Evolutionary conservation across 2,329 filamentous ascomycete species (phyloP).

Genomic region (Boeremia lycopersici): DNA sequence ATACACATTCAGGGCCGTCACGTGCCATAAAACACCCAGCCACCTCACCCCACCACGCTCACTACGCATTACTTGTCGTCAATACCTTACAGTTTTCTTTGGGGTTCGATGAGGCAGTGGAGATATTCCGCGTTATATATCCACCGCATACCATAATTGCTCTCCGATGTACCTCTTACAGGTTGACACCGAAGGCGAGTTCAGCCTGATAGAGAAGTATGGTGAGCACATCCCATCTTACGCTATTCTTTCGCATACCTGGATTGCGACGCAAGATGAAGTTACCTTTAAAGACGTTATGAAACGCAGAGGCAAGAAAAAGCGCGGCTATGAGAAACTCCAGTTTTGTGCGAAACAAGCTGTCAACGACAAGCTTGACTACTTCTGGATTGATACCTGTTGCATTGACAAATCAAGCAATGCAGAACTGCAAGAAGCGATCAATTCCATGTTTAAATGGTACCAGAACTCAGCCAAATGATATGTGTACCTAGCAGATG

Average conservation of each 20-base stretch:
- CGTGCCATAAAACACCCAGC: no score
- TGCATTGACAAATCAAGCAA: slow-evolving; percentile 45
- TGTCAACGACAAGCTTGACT: slow-evolving; percentile 4
- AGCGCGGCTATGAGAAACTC: neutral
- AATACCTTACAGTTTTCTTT: no score
- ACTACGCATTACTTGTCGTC: no score
- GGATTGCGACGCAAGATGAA: neutral
- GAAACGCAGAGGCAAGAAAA: neutral
- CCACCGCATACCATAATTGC: no score
- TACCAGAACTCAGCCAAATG: neutral
- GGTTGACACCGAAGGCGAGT: no score
- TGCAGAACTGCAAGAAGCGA: neutral
- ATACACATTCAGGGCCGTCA: no score
- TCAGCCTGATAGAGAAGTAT: neutral
- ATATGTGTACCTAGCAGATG: neutral
- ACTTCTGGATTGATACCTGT: slow-evolving; percentile 34
- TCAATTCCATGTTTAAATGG: neutral
- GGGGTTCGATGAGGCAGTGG: no score
- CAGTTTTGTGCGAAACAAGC: slow-evolving; percentile 1
- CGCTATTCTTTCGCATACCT: neutral
- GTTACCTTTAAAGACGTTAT: neutral
- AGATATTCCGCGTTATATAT: no score
- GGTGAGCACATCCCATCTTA: neutral
- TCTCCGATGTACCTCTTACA: no score
- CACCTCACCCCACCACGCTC: no score